Evolutionary conservation across 768 basidiomycete genomes (phyloP).

Genomic region (Pulveroboletus frians): DNA sequence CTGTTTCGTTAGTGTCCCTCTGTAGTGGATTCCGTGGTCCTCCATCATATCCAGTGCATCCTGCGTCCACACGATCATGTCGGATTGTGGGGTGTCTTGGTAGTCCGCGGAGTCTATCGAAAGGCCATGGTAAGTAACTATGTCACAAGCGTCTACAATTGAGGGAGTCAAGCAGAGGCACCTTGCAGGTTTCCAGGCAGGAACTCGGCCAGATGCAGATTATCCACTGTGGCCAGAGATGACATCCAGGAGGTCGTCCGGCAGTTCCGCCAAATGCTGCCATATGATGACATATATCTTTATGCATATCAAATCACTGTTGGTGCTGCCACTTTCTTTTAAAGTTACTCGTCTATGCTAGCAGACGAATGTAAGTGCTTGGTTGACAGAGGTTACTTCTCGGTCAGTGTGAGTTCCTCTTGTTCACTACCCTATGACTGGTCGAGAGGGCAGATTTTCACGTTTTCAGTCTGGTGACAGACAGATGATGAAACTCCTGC

Average conservation of each 20-base stretch:
- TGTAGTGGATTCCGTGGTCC: too few relatives aligned
- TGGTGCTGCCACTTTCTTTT: slow-evolving; percentile 78
- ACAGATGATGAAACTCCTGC: slow-evolving; percentile 2
- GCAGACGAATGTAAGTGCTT: slow-evolving; percentile 54
- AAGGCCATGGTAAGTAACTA: slow-evolving; percentile 78
- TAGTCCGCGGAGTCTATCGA: slow-evolving; percentile 62
- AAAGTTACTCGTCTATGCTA: slow-evolving; percentile 68
- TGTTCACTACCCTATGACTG: background rate
- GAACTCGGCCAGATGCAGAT: slow-evolving; percentile 55
- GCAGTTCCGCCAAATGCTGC: slow-evolving; percentile 33
- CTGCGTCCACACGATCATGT: slow-evolving; percentile 96
- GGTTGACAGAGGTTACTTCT: slow-evolving; percentile 56
- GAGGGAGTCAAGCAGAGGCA: slow-evolving; percentile 49
- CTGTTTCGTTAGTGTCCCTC: background rate
- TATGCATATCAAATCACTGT: slow-evolving; percentile 50
- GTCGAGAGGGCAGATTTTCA: slow-evolving; percentile 5
- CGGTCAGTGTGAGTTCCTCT: slow-evolving; percentile 60
- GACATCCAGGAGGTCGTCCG: slow-evolving; percentile 69
- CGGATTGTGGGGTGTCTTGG: slow-evolving; percentile 68
- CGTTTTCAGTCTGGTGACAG: slow-evolving; percentile 1
- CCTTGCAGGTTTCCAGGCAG: slow-evolving; percentile 42
- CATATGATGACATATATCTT: slow-evolving; percentile 74
- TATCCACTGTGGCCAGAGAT: slow-evolving; percentile 62
- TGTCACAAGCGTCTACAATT: slow-evolving; percentile 73
- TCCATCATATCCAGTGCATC: slow-evolving; percentile 69